phyloP scores from a whole-genome alignment of 345 rosid genomes.

The Carallia pectinifolia region DNA sequence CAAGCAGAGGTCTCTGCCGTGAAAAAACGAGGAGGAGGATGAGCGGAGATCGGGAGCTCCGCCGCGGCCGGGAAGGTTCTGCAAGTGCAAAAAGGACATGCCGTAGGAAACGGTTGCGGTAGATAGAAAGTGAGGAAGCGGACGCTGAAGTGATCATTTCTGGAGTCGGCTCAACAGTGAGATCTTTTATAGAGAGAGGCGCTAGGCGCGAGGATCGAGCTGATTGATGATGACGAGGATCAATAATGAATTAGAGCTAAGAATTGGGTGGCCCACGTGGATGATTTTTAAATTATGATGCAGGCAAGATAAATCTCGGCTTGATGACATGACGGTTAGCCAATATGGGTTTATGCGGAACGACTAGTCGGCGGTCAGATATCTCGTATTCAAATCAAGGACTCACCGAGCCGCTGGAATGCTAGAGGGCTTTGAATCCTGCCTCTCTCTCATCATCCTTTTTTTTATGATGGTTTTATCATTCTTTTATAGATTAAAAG shows the following conservation, averaged over 20 bases:
- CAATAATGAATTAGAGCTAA: slow-evolving; percentile 19
- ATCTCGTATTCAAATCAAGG: too few relatives aligned
- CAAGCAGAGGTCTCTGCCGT: slow-evolving; percentile 25
- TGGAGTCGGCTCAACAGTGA: not conserved
- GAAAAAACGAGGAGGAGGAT: slow-evolving; percentile 7
- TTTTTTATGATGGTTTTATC: too few relatives aligned
- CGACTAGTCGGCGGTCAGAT: too few relatives aligned
- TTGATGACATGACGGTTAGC: too few relatives aligned
- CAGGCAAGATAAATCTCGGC: too few relatives aligned
- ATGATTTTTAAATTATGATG: not conserved
- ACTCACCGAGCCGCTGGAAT: too few relatives aligned
- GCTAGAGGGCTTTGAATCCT: too few relatives aligned
- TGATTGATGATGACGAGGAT: not conserved
- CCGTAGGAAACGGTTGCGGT: not conserved
- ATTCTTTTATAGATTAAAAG: too few relatives aligned
- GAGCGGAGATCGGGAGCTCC: slow-evolving; percentile 24
- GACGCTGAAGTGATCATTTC: too few relatives aligned
- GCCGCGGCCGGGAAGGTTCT: slow-evolving; percentile 29
- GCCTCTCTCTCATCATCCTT: too few relatives aligned
- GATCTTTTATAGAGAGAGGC: not conserved
- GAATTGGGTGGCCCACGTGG: slow-evolving; percentile 47
- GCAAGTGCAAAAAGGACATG: slow-evolving; percentile 37
- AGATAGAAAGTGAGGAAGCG: not conserved
- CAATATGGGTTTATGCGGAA: too few relatives aligned
- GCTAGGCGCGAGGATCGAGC: not conserved